Evolutionary conservation across 371 early-diverging fungal genomes (phyloP).

Genomic region (Mucor mucedo): DNA sequence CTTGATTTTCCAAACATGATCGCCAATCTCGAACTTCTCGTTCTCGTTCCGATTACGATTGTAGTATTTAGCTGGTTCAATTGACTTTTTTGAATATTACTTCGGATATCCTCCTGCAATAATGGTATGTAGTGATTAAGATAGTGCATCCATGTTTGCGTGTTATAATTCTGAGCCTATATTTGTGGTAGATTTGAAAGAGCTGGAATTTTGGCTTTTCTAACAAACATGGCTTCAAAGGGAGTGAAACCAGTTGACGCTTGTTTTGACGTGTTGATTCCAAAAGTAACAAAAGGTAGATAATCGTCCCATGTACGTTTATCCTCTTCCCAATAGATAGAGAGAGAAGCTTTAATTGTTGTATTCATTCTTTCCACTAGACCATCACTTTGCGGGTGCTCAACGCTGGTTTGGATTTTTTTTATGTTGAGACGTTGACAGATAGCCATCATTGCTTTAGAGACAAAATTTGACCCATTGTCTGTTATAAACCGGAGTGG

Average conservation of each 20-base stretch:
- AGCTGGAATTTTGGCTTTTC: constrained; percentile 10
- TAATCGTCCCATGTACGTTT: constrained; percentile 9
- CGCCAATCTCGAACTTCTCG: too few species aligned
- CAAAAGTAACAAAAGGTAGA: constrained; percentile 27
- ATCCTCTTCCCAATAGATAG: constrained; percentile 10
- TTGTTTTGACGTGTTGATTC: constrained; percentile 26
- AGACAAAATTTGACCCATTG: constrained; percentile 20
- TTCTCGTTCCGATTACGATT: too few species aligned
- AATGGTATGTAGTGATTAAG: too few species aligned
- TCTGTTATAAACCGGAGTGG: constrained; percentile 15
- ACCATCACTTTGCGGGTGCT: constrained; percentile 28
- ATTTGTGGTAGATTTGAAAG: neutral
- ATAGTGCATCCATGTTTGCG: constrained; percentile 18
- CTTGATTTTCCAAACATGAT: too few species aligned
- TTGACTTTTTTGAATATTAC: too few species aligned
- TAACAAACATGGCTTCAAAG: constrained; percentile 25
- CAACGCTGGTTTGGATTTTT: constrained; percentile 18
- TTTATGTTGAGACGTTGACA: constrained; percentile 17
- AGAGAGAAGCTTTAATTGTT: constrained; percentile 20
- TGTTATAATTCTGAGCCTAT: neutral
- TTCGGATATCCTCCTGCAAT: too few species aligned
- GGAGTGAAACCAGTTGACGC: constrained; percentile 19
- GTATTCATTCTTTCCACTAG: constrained; percentile 28
- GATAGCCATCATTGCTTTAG: constrained; percentile 17
- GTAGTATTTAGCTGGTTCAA: too few species aligned